phyloP scores from a whole-genome alignment of 441 rosid genomes.

The Pelargonium cotyledonis region DNA sequence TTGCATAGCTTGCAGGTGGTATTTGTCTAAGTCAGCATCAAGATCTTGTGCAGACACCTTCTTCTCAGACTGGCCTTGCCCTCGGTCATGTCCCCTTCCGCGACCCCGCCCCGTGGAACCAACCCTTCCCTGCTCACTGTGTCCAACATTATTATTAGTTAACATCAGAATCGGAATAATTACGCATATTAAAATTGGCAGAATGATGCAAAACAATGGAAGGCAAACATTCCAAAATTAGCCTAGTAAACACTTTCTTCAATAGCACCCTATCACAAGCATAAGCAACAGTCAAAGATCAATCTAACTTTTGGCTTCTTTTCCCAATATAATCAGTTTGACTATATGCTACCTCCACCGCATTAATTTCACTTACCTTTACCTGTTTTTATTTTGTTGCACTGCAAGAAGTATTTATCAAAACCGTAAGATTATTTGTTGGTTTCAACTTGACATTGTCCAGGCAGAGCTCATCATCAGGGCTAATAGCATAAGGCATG shows the following conservation, averaged over 20 bases:
- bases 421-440: no score
- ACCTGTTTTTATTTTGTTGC: no score
- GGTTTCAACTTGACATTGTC: neutral
- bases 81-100: neutral
- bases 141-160: neutral
- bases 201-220: no score
- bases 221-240: neutral
- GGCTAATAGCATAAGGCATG: no score
- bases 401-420: no score
- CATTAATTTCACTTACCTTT: no score
- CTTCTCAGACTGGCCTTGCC: neutral
- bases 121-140: slow-evolving; percentile 7
- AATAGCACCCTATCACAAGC: neutral
- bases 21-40: slow-evolving; percentile 20
- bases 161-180: neutral
- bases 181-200: no score
- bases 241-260: neutral
- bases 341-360: neutral
- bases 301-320: neutral
- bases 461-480: neutral
- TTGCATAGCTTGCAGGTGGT: slow-evolving; percentile 18
- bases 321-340: neutral
- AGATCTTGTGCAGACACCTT: slow-evolving; percentile 23
- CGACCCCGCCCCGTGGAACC: slow-evolving; percentile 1
- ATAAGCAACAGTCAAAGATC: neutral